Percentiles rank a stretch among this genome's conserved stretches.
Evolutionary conservation across 495 filamentous ascomycete genomes (phyloP).

Genomic region (Venustampulla echinocandica): DNA sequence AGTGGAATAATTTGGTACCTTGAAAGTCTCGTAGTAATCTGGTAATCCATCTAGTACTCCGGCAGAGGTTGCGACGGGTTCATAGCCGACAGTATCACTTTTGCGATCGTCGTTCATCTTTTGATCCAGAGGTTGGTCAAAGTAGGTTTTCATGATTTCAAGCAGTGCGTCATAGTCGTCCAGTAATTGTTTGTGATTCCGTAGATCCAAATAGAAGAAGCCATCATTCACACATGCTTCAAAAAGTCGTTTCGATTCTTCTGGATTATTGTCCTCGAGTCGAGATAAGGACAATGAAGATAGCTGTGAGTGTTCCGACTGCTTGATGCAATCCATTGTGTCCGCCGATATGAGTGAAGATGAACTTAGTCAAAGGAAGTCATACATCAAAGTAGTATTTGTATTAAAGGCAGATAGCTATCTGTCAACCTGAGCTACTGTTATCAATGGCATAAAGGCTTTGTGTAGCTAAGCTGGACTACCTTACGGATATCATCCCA

Average conservation of each 20-base stretch:
- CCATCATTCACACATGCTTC: conserved; percentile 38
- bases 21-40: neutral
- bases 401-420: neutral
- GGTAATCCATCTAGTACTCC: neutral
- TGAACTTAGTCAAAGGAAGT: neutral
- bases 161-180: neutral
- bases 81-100: neutral
- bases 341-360: neutral
- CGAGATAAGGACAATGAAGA: neutral
- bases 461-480: neutral
- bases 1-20: neutral
- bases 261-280: neutral
- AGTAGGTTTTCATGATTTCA: neutral
- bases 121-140: neutral
- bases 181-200: neutral
- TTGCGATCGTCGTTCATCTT: neutral
- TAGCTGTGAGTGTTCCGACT: neutral
- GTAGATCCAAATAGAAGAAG: conserved; percentile 48
- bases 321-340: neutral
- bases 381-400: neutral
- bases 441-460: neutral
- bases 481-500: too few species aligned
- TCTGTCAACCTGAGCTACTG: neutral
- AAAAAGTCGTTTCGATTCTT: conserved; percentile 26
- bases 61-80: neutral